Base-by-base conservation (phyloP, 2,329 filamentous ascomycete genomes). In the Helotiales sp. region DNA sequence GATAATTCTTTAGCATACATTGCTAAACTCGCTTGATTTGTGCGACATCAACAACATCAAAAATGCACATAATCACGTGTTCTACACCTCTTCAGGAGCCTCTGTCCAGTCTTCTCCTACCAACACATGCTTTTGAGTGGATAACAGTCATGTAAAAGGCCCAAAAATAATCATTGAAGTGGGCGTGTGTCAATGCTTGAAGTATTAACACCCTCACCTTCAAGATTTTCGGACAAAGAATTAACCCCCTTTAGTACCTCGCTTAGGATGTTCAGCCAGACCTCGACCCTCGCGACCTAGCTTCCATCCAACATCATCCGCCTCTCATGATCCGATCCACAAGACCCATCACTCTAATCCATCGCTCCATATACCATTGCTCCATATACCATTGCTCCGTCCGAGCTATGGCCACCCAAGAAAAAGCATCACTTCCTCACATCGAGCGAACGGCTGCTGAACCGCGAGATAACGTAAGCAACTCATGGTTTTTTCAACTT, bases 381-480 rank as follows among this genome's bases (percentile, higher is more conserved):
- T 20, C 57, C 11, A n/a, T 32, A 3, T 34, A 11, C 26, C n/a
- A 3, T 1, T n/a, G 22, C 1, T 20, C 57, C 11, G 6, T 28
- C n/a, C 45, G 59, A 15, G 43, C 57, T 1, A 67, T 67, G 64
- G 59, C 65, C 5, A 61, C 65, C 22, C 24, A 32, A 55, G 57
- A 55, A 13, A 69, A 66, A 30, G 52, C 40, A 15, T 67, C 66
- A 15, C 40, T 70, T n/a, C 79, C 78, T 68, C 92, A 96, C 75
- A 82, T 91, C 67, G 86, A 93, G 71, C 86, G 92, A 62, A 96
- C 93, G 11, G 89, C 91, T 2, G 79, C 85, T 45, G 91, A 96
- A 76, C 91, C 90, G 49, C 88, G 93, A 65, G 87, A 91, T 66
- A 80, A 85, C 68, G 86, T 86, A 74, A 62, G 73, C 55, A 37